Percentiles rank a stretch among this genome's conserved stretches.
Conservation (phyloP, 2,329 filamentous ascomycete genomes). For the Lizonia empirigonia region DNA sequence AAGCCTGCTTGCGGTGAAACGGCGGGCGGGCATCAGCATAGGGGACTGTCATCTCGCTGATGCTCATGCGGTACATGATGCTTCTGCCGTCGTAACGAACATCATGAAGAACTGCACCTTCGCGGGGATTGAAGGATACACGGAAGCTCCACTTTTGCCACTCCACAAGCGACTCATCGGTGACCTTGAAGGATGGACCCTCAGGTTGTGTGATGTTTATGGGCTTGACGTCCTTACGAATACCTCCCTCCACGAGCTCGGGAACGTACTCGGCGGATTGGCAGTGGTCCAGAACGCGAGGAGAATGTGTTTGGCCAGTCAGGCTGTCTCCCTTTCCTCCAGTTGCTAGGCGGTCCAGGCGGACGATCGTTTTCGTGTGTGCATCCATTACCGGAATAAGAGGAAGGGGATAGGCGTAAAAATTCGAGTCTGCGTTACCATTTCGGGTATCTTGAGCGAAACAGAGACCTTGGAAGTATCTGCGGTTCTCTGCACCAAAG, state of each 20-base stretch:
- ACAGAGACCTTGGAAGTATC: constrained; percentile 61
- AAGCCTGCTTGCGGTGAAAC: constrained; percentile 72
- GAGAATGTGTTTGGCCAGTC: constrained; percentile 47
- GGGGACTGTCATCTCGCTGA: constrained; percentile 72
- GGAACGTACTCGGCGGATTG: constrained; percentile 57
- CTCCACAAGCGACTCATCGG: constrained; percentile 51
- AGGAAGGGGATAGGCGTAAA: constrained; percentile 49
- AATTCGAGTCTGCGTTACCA: constrained; percentile 52
- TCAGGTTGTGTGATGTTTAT: constrained; percentile 75
- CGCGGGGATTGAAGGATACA: constrained; percentile 48
- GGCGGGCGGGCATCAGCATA: constrained; percentile 69
- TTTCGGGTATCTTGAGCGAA: constrained; percentile 57
- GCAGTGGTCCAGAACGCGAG: constrained; percentile 55
- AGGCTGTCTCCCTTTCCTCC: constrained; percentile 47
- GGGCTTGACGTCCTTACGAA: constrained; percentile 61
- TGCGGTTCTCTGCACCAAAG: constrained; percentile 52
- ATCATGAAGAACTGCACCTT: constrained; percentile 75
- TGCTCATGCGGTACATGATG: constrained; percentile 69
- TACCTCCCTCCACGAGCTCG: constrained; percentile 48
- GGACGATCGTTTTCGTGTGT: constrained; percentile 42
- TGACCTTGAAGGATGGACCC: constrained; percentile 68
- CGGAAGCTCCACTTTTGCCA: constrained; percentile 56
- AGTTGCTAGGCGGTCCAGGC: constrained; percentile 46
- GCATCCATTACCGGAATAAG: constrained; percentile 48
- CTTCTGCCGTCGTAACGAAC: constrained; percentile 69